Base-by-base conservation (phyloP, 371 early-diverging fungal species). In the Furculomyces boomerangus region DNA sequence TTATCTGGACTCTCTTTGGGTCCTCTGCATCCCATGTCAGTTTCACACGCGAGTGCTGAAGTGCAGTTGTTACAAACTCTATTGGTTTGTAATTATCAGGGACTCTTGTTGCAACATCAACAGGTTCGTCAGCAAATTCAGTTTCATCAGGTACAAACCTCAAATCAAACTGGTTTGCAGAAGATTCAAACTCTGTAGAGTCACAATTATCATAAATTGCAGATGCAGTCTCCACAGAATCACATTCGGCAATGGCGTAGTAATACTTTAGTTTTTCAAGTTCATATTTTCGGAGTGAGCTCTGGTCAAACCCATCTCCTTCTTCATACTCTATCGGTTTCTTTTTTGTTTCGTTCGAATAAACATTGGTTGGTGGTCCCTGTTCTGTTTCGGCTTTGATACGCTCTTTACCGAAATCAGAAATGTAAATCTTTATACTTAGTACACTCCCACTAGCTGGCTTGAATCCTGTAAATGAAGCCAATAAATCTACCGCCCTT, bases 1-100 rank as follows among this genome's bases (percentile, higher is more conserved):
- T 90, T 10, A 87, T 60, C 45, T 78, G 74, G 16, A 79, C 71
- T 37, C 96, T 80, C 40, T 87, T 85, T 2, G 84, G 79, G 61
- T 93, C 95, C 54, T 96, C 96, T 22, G 83, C 81, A 53, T 98
- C 99, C 99, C 99, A 98, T 0, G 92, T 92, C 31, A 98, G 70
- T 62, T 84, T 82, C 32, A 92, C 91, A 46, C 85, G 88, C 14
- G 93, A 87, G 65, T 89, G 88, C 71, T 90, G 90, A 31, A 98
- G 74, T 18, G 90, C 92, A 45, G 78, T 76, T 1, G 93, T 96
- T 1, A 76, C 72, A 60, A 92, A 93, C 14, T 78, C 80, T 24
- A 73, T 61, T 10, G 89, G 88, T 60, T 78, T 74, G 66, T 93
- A 89, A 41, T 77, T 75, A 32, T 79, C 80, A n/a, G 90, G 88